phyloP scores from a whole-genome alignment of 768 basidiomycete species.

The Lactifluus echinatus region DNA sequence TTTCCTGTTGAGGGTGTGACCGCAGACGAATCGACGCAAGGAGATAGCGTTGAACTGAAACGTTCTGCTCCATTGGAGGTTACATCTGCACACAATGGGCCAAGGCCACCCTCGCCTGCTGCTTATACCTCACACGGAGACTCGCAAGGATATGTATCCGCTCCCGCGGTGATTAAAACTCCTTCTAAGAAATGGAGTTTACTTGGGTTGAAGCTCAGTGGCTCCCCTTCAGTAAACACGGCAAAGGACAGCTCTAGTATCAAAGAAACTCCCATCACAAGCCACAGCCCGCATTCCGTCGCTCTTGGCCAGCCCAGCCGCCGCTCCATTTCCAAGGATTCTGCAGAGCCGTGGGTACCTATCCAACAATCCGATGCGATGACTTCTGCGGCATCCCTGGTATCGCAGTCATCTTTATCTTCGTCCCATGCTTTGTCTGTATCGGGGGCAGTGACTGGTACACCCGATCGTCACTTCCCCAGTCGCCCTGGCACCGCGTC shows the following conservation, averaged over 20 bases:
- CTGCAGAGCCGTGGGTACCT: slow-evolving; percentile 48
- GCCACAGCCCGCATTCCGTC: slow-evolving; percentile 59
- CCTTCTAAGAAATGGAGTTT: slow-evolving; percentile 98
- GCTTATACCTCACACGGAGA: slow-evolving; percentile 21
- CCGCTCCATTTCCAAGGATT: slow-evolving; percentile 63
- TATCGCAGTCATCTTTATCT: slow-evolving; percentile 65
- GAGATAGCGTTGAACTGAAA: slow-evolving; percentile 40
- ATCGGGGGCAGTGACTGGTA: slow-evolving; percentile 40
- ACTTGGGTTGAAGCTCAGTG: slow-evolving; percentile 63
- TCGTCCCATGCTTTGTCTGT: slow-evolving; percentile 43
- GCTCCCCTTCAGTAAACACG: slow-evolving; percentile 54
- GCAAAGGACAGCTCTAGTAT: slow-evolving; percentile 33
- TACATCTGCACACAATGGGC: slow-evolving; percentile 31
- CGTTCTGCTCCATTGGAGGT: slow-evolving; percentile 46
- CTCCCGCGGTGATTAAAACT: slow-evolving; percentile 50
- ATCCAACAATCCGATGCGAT: slow-evolving; percentile 62
- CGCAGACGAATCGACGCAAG: slow-evolving; percentile 31
- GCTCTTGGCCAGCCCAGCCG: slow-evolving; percentile 59
- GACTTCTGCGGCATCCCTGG: slow-evolving; percentile 67
- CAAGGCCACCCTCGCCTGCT: slow-evolving; percentile 25
- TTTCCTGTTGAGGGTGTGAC: slow-evolving; percentile 36
- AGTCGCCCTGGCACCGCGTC: slow-evolving; percentile 72
- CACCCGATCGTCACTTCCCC: slow-evolving; percentile 51
- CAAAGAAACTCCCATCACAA: slow-evolving; percentile 49
- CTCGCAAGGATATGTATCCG: slow-evolving; percentile 33